Conservation (phyloP, 805 yeast genomes). For the Wickerhamomyces strasburgensis region DNA sequence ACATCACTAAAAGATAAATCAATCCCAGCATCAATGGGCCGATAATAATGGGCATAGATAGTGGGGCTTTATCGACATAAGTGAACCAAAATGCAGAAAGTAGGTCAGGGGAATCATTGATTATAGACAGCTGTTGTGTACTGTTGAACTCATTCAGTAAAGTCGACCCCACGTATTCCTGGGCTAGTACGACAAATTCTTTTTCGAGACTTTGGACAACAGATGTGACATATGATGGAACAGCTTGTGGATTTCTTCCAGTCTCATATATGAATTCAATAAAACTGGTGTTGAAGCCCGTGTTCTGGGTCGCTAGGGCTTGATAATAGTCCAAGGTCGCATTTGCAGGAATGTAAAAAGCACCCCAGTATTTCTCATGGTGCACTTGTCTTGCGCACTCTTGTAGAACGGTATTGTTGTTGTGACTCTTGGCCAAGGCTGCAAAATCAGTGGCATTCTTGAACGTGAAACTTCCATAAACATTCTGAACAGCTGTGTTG, state of each 20-base stretch:
- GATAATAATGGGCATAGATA: slow-evolving; percentile 34
- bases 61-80: slow-evolving; percentile 29
- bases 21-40: slow-evolving; percentile 69
- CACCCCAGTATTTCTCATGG: slow-evolving; percentile 54
- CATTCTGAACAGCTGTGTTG: slow-evolving; percentile 3
- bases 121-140: slow-evolving; percentile 1
- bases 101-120: slow-evolving; percentile 26
- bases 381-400: slow-evolving; percentile 40
- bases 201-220: slow-evolving; percentile 23
- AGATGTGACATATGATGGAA: slow-evolving; percentile 38
- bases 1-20: slow-evolving; percentile 57
- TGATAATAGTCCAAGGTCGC: slow-evolving; percentile 31
- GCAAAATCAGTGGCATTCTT: slow-evolving; percentile 3
- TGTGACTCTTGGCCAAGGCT: slow-evolving; percentile 5
- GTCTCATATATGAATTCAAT: slow-evolving; percentile 47
- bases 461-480: slow-evolving; percentile 17
- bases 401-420: slow-evolving; percentile 22
- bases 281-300: slow-evolving; percentile 8
- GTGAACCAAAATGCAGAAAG: slow-evolving; percentile 14
- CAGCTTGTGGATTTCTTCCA: slow-evolving; percentile 48
- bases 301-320: slow-evolving; percentile 15
- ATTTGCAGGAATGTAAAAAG: slow-evolving; percentile 43
- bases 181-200: slow-evolving; percentile 15
- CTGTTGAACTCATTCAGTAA: slow-evolving; percentile 13
- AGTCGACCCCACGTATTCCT: slow-evolving; percentile 15